Evolutionary conservation across 2,329 filamentous ascomycete species (phyloP), one percentile per base, ranked within the genome.

Genomic region (Botrytis deweyae): DNA sequence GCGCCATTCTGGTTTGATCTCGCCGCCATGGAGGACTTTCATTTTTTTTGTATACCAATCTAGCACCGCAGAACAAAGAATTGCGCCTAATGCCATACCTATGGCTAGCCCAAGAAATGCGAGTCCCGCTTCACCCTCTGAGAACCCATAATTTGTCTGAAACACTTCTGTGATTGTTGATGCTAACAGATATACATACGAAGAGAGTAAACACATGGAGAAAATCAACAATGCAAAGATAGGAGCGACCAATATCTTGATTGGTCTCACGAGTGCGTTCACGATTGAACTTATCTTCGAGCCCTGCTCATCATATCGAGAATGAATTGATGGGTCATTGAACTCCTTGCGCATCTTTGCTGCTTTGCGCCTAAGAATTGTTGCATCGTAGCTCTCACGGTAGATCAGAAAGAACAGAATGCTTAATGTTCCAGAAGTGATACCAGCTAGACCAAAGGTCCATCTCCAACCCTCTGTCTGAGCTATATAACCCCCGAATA

Each of bases 151-250:
- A 20, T 84, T 82, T 0, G 78, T 75, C 0, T 80, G 83, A 87
- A 88, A 92, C 0, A 92, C 82, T 0, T 81, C 77, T 0, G 90
- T 87, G 75, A 91, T 91, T 1, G 86, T 90, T 0, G 88, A 87
- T 0, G 92, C 84, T 44, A 85, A 83, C 8, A 89, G 81, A 77
- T 88, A 89, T n/a, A 88, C 82, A 69, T 86, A 83, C 8, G 87
- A 86, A 75, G 88, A 88, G 16, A 85, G 79, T 55, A 86, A 81
- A n/a, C 84, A 83, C 77, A 86, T 84, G 77, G 88, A 87, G 14
- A 87, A 76, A 1, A 86, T 84, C 20, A 88, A 81, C 12, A 86
- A 79, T 77, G 87, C 83, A 25, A 89, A 82, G 72, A 89, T 88
- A 1, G 85, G 82, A 67, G 85, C 84, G 70, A 83, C 81, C 7